These are phyloP conservation scores for Drechslera avenae DNA, from an alignment of 2,329 filamentous ascomycete species.

Conservation along the genomic window DNA sequence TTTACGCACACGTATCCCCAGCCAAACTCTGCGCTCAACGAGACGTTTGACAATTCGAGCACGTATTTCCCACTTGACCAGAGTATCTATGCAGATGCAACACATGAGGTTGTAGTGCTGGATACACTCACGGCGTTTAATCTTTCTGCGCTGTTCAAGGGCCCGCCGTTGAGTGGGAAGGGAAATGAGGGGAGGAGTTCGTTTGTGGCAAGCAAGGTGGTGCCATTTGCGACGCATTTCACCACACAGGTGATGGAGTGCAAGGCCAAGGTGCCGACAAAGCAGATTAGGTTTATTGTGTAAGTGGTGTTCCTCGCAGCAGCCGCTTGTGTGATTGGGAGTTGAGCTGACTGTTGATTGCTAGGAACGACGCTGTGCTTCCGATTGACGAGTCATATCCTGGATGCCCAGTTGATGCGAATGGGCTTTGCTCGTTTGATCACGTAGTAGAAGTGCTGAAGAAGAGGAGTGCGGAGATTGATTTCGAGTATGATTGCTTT, in stretches of 20 bases:
- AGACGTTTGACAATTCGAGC: conserved; percentile 48
- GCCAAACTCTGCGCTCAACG: conserved; percentile 27
- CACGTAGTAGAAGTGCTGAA: conserved; percentile 34
- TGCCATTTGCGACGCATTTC: conserved; percentile 41
- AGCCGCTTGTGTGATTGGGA: no score
- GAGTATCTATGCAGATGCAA: conserved; percentile 51
- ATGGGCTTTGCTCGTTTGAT: conserved; percentile 39
- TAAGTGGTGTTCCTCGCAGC: no score
- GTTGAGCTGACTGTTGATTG: no score
- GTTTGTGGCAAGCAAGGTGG: conserved; percentile 36
- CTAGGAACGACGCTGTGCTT: conserved; percentile 39
- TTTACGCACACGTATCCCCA: conserved; percentile 32
- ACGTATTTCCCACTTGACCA: conserved; percentile 54
- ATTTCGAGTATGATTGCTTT: conserved; percentile 39
- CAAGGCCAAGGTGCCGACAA: conserved; percentile 23
- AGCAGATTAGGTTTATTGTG: conserved; percentile 40
- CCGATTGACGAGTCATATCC: conserved; percentile 31
- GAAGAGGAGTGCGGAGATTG: conserved; percentile 35
- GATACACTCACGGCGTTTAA: conserved; percentile 39
- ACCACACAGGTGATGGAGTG: conserved; percentile 38
- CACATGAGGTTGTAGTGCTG: conserved; percentile 50
- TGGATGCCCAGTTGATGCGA: conserved; percentile 25
- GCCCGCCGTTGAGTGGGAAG: conserved; percentile 25
- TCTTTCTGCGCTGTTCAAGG: conserved; percentile 37
- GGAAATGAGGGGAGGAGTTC: conserved; percentile 28